Percentiles rank a stretch among this genome's conserved stretches.
phyloP scores from a whole-genome alignment of 805 yeast species.

The Candida ipomoeae region DNA sequence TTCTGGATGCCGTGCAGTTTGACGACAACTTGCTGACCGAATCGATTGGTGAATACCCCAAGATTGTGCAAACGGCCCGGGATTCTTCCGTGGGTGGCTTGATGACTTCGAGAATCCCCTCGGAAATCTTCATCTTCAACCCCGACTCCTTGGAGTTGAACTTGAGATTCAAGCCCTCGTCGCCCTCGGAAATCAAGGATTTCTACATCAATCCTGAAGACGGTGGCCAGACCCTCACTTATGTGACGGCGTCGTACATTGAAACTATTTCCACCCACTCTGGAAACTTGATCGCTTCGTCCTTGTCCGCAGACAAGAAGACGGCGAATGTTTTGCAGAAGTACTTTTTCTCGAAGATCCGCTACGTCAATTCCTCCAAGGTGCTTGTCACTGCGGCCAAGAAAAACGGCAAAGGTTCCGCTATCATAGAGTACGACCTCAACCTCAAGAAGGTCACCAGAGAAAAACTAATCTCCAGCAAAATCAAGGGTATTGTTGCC shows the following conservation, averaged over 20 bases:
- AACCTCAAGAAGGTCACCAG: constrained; percentile 39
- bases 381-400: constrained; percentile 32
- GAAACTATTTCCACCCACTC: constrained; percentile 49
- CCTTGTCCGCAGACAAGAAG: constrained; percentile 19
- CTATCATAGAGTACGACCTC: constrained; percentile 42
- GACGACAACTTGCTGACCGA: constrained; percentile 39
- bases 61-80: constrained; percentile 52
- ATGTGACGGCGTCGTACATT: constrained; percentile 52
- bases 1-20: constrained; percentile 57
- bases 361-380: constrained; percentile 33
- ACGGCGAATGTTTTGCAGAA: constrained; percentile 20
- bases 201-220: constrained; percentile 54
- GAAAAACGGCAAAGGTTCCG: constrained; percentile 34
- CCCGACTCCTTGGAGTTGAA: constrained; percentile 50
- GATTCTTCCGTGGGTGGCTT: constrained; percentile 64
- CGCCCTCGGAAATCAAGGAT: constrained; percentile 56
- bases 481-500: constrained; percentile 53
- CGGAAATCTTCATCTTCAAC: constrained; percentile 58
- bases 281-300: constrained; percentile 33
- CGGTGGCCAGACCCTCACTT: constrained; percentile 61
- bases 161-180: constrained; percentile 48
- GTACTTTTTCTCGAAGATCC: constrained; percentile 39
- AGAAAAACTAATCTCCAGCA: constrained; percentile 40
- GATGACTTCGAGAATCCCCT: constrained; percentile 64
- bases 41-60: constrained; percentile 54